Evolutionary conservation across 805 yeast species (phyloP), one percentile per base, ranked within the genome.

Genomic region (Lipomyces orientalis): DNA sequence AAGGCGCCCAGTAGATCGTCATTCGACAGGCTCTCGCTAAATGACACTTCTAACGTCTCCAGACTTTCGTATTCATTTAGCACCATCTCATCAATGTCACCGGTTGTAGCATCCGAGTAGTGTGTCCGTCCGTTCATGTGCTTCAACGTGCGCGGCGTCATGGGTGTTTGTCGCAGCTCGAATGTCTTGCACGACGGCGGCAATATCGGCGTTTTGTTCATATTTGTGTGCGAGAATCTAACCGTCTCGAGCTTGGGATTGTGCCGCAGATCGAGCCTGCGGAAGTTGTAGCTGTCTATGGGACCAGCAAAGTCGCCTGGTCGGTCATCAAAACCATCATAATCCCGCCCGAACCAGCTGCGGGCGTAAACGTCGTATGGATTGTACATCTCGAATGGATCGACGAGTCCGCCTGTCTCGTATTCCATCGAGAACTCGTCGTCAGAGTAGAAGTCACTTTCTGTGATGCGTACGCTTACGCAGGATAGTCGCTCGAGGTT

Each of bases 1-100:
- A 64, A 25, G 0, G 63, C 43, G 25, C 51, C 60, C 22, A 46
- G n/a, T 10, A 64, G 16, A 16, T 59, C 59, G 25, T 54, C 34
- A 22, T 59, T 62, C 19, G 59, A 58, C 52, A 64, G 46, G 60
- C 46, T 64, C 43, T 59, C 66, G 34, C 63, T 58, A 29, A 49
- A 34, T 12, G 54, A 58, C 7, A 64, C 37, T n/a, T 49, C 37
- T 8, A 64, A 33, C 6, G 49, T 55, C 14, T 35, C 29, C 12
- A 64, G 5, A 25, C 25, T 35, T 22, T 25, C 29, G 33, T 64
- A 64, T 33, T 64, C 66, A 46, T 64, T 61, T 12, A 29, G 19
- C 5, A 54, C 22, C 49, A 43, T 22, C 22, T 7, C 49, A 19
- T n/a, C 22, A 14, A 19, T 9, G 22, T 43, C 49, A 8, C 49